These are phyloP conservation scores for Turritis glabra DNA, from an alignment of 345 rosid species.

Conservation along the genomic window DNA sequence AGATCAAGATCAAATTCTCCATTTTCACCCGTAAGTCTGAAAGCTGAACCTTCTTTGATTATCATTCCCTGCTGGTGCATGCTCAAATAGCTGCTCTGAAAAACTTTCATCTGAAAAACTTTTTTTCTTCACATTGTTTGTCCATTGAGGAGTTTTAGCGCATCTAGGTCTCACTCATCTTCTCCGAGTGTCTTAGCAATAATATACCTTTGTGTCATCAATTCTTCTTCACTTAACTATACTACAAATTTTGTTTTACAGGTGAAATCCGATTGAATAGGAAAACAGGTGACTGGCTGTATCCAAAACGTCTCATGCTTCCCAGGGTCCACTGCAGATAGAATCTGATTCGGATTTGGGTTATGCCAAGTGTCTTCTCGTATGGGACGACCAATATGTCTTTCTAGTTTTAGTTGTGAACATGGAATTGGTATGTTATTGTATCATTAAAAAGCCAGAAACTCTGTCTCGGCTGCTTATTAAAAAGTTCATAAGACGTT, in stretches of 20 bases:
- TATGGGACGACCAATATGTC: background rate
- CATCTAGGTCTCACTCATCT: conserved; percentile 16
- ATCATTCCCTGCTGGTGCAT: background rate
- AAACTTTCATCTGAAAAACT: background rate
- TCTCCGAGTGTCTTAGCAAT: background rate
- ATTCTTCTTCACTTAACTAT: background rate
- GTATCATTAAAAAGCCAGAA: background rate
- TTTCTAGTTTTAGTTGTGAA: conserved; percentile 19
- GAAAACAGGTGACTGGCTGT: background rate
- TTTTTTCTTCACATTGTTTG: background rate
- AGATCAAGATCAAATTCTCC: conserved; percentile 61
- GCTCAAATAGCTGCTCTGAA: background rate
- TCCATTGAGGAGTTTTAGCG: conserved; percentile 25
- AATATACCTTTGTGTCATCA: background rate
- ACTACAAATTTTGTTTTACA: conserved; percentile 31
- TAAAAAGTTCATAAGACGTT: background rate
- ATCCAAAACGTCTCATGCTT: background rate
- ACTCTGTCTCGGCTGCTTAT: background rate
- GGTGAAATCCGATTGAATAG: conserved; percentile 52
- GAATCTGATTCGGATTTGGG: background rate
- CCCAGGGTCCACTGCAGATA: background rate
- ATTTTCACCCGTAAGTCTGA: conserved; percentile 57
- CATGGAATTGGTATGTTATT: background rate
- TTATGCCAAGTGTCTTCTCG: too few species aligned
- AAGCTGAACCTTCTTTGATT: background rate